Conservation (phyloP, 2,329 filamentous ascomycete genomes). For the Epichloe coenophiala region DNA sequence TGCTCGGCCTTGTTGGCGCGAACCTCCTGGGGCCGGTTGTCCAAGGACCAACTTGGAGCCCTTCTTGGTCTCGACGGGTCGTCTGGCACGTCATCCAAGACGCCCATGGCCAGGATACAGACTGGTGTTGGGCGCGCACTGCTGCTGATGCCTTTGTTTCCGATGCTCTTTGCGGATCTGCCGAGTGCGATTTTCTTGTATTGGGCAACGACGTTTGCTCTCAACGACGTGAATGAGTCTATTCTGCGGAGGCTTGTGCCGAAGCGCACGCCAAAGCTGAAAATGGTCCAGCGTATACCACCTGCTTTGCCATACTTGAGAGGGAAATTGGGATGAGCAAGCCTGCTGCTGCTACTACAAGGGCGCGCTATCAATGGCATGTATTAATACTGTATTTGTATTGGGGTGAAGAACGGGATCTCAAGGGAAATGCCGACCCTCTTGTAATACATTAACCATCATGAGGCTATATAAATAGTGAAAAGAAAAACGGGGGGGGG, state of each 20-base stretch:
- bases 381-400: neutral
- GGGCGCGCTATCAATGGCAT: no score
- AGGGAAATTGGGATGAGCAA: neutral
- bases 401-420: constrained; percentile 8
- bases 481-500: neutral
- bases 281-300: constrained; percentile 3
- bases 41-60: constrained; percentile 14
- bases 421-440: constrained; percentile 4
- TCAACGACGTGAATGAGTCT: constrained; percentile 20
- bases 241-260: constrained; percentile 15
- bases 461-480: constrained; percentile 4
- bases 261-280: constrained; percentile 8
- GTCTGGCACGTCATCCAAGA: constrained; percentile 5
- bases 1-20: constrained; percentile 18
- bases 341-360: neutral
- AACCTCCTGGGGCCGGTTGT: constrained; percentile 17
- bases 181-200: constrained; percentile 28
- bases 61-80: constrained; percentile 12
- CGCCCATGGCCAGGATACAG: constrained; percentile 11
- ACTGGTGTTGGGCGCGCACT: constrained; percentile 17
- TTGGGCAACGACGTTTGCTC: constrained; percentile 23
- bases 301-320: constrained; percentile 12
- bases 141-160: constrained; percentile 21
- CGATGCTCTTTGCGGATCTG: constrained; percentile 20
- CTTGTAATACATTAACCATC: constrained; percentile 5